Conservation (phyloP, 2,329 filamentous ascomycete genomes). For the Sporothrix humicola region DNA sequence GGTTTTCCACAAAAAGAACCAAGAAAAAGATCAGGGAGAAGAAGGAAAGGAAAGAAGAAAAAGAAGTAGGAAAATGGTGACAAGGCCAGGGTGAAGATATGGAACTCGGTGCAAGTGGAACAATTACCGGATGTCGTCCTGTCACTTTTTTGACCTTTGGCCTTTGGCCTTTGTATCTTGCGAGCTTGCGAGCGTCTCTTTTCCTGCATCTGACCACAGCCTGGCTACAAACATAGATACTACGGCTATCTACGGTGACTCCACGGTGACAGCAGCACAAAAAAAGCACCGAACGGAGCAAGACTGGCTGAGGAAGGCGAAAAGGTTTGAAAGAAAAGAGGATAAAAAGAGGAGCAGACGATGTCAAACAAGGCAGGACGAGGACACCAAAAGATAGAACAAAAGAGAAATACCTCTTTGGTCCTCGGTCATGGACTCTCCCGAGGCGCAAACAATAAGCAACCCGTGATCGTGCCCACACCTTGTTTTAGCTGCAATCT, state of each 20-base stretch:
- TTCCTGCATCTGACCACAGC: neutral
- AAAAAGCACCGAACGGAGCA: neutral
- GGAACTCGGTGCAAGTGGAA: too few species aligned
- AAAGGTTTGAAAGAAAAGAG: conserved; percentile 8
- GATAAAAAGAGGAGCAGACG: neutral
- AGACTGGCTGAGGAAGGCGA: neutral
- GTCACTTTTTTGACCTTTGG: neutral
- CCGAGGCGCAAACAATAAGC: conserved; percentile 14
- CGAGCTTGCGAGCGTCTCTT: neutral
- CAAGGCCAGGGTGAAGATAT: too few species aligned
- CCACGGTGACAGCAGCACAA: neutral
- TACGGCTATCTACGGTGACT: too few species aligned
- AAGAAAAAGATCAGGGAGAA: neutral
- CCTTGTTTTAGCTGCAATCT: too few species aligned
- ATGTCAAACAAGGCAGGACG: conserved; percentile 12
- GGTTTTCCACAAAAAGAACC: conserved; percentile 16
- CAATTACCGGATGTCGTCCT: too few species aligned
- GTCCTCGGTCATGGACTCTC: conserved; percentile 3
- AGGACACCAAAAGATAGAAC: neutral
- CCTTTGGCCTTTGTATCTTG: neutral
- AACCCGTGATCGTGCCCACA: conserved; percentile 8
- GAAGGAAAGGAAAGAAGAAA: neutral
- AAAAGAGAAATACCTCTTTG: neutral
- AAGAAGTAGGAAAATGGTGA: too few species aligned
- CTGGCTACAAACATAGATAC: too few species aligned